Percentiles rank a stretch among this genome's conserved stretches.
Conservation (phyloP, 2,329 filamentous ascomycete species). For the Xylogone sp. region DNA sequence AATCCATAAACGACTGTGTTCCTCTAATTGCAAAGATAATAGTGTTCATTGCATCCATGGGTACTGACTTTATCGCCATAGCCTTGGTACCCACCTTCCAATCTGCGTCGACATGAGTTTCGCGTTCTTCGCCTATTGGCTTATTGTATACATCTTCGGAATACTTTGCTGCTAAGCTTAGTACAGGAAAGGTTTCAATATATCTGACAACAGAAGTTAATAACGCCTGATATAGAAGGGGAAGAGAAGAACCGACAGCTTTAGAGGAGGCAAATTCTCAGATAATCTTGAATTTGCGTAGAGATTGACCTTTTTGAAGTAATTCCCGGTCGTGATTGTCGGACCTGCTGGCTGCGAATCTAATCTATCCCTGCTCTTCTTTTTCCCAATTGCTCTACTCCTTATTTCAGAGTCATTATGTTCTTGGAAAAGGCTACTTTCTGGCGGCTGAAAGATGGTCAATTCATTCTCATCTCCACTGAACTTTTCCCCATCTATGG, state of each 20-base stretch:
- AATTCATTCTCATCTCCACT: constrained; percentile 52
- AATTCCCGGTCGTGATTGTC: constrained; percentile 43
- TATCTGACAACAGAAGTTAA: constrained; percentile 43
- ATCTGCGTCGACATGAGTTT: constrained; percentile 68
- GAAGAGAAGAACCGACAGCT: constrained; percentile 46
- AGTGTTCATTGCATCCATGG: constrained; percentile 72
- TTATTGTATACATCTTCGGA: constrained; percentile 70
- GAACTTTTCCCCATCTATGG: constrained; percentile 62
- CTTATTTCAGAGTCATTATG: neutral
- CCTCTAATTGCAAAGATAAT: constrained; percentile 84
- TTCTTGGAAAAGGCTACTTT: neutral
- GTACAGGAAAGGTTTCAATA: constrained; percentile 69
- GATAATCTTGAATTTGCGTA: constrained; percentile 78
- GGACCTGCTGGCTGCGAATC: constrained; percentile 33
- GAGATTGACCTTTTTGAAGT: constrained; percentile 72
- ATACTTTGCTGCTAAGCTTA: constrained; percentile 76
- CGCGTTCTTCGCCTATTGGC: constrained; percentile 57
- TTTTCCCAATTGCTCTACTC: constrained; percentile 17
- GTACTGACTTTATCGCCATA: constrained; percentile 78
- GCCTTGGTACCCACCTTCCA: constrained; percentile 75
- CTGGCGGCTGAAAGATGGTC: constrained; percentile 17
- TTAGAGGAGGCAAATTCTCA: constrained; percentile 60
- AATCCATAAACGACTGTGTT: constrained; percentile 77
- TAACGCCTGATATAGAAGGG: neutral
- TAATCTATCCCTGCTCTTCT: constrained; percentile 28